Evolutionary conservation across 2,329 filamentous ascomycete species (phyloP), one percentile per base, ranked within the genome.

Genomic region (Penicillium sumatraense): DNA sequence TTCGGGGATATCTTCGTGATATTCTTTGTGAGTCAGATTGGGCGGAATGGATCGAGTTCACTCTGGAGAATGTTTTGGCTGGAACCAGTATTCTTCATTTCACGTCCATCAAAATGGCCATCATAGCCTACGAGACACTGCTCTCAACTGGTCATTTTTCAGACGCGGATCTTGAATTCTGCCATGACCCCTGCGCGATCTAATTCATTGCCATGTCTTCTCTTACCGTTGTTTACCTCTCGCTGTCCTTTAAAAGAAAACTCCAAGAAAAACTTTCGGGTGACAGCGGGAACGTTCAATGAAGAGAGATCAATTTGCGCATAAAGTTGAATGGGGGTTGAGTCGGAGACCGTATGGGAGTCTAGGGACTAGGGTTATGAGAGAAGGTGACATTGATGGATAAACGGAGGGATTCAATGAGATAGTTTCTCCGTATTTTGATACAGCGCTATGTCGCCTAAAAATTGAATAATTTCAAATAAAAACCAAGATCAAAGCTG

Each of bases 61-160:
- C 58, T 23, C 48, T 44, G 6, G 58, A 59, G 33, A 49, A 44
- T n/a, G 52, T 38, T 5, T 3, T 16, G 10, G 27, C 41, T 13
- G 49, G 38, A 4, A 35, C 35, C 18, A 24, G 50, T 21, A 53
- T 45, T 11, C 16, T 59, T 23, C 56, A 46, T 5, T 59, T 61
- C 20, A 18, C 46, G 23, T 59, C 58, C n/a, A 42, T 60, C n/a
- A 40, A 41, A 21, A 49, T 50, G 47, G 58, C 58, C 4, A 24
- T 38, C 10, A 20, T 38, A 9, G 58, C 53, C 3, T 53, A 27
- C 20, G 18, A 41, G 1, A 16, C 33, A 3, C 51, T 60, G 29
- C n/a, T 1, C 27, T 14, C 3, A 9, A 47, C 24, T 4, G 21
- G 2, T n/a, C 13, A 14, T 18, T 58, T 31, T 29, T 20, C 18